Evolutionary conservation across 305 asterid species (phyloP).

Genomic region (Fraxinus velutina): DNA sequence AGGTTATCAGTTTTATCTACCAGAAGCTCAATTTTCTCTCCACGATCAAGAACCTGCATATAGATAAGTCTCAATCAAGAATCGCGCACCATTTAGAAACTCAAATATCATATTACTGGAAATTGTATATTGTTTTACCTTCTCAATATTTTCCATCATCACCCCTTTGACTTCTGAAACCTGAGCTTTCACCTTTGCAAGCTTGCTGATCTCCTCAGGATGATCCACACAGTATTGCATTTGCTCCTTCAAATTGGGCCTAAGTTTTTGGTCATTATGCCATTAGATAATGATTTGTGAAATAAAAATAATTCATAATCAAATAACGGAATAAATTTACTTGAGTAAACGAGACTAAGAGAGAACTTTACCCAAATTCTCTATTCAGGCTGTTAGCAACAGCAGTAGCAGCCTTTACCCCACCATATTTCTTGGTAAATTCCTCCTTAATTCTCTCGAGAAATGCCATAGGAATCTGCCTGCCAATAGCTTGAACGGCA

Average conservation of each 20-base stretch:
- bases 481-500: neutral
- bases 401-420: slow-evolving; percentile 9
- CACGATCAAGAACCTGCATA: slow-evolving; percentile 9
- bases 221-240: slow-evolving; percentile 1
- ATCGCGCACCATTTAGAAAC: neutral
- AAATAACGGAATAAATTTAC: neutral
- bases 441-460: slow-evolving; percentile 11
- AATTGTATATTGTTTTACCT: neutral
- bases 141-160: slow-evolving; percentile 8
- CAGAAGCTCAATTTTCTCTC: neutral
- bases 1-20: slow-evolving; percentile 9
- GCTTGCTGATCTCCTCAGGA: slow-evolving; percentile 3
- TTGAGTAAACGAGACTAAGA: neutral
- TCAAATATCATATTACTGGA: neutral
- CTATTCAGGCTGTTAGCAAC: neutral
- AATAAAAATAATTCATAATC: neutral
- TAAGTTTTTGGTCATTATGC: neutral
- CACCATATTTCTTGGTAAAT: neutral
- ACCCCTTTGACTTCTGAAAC: slow-evolving; percentile 1
- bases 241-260: neutral
- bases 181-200: neutral
- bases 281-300: neutral
- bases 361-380: slow-evolving; percentile 6
- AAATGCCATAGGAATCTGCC: slow-evolving; percentile 14
- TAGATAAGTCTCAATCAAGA: neutral